Evolutionary conservation across 1,139 yeast genomes (phyloP), one percentile per base, ranked within the genome.

Genomic region (Suhomyces wounanorum): DNA sequence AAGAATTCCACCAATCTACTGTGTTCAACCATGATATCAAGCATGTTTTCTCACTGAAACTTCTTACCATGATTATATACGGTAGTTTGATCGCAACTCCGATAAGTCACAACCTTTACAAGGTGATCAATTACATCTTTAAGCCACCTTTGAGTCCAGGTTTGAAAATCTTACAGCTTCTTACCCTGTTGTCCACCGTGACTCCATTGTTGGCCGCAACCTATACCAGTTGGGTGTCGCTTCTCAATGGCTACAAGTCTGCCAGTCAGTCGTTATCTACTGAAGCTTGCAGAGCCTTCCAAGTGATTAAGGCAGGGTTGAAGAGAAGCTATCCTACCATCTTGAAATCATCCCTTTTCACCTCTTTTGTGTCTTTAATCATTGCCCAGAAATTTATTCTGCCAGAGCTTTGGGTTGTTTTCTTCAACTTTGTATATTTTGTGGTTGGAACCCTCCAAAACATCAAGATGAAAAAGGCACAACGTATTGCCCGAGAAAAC

Each of bases 341-440:
- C n/a, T 72, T 86, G 59, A 81, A 78, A 59, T 76, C 87, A 8
- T 82, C 90, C 11, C 81, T 89, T 76, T 63, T 82, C 41, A 80
- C 90, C 8, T 83, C 89, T 35, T 84, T 88, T 11, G 61, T 83
- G 16, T 79, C 87, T 7, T 69, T 88, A 63, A 72, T 83, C 1
- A 58, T 87, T 49, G 96, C 96, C n/a, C 96, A 90, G 65, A 82
- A 77, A 52, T 87, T 79, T 62, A 65, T 90, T 31, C 79, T 82
- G 16, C 90, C 90, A 13, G 84, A 85, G 56, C 78, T 87, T 44
- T 90, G 97, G 97, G 90, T 89, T 8, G 89, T 89, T 1, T 88
- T 88, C 70, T 89, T 89, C 72, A 84, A 85, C 55, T 63, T 86
- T 54, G 84, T 89, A 40, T 88, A 84, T 60, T 89, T 89, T 62